Evolutionary conservation across 768 basidiomycete genomes (phyloP), one percentile per base, ranked within the genome.

Genomic region (Rhodosporidiobolus sp.): DNA sequence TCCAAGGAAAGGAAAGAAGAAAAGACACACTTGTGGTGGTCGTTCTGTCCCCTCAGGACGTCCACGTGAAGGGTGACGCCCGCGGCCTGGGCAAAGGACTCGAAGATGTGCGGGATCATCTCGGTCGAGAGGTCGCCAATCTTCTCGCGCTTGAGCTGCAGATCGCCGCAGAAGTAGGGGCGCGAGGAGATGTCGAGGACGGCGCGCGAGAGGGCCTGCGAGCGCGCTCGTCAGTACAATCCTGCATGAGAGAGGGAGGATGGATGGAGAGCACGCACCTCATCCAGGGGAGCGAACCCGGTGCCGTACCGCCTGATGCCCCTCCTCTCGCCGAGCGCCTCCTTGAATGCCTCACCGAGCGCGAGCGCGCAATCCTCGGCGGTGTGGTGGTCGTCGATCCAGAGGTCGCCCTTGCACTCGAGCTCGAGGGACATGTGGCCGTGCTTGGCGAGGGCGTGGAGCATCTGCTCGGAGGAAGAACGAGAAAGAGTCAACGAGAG

Each of bases 121-220:
- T 99, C 96, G 12, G 92, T 92, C 34, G 92, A 94, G 62, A 94
- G 85, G 76, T 94, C 91, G n/a, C 92, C 92, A 52, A 94, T 88
- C 83, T 94, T 94, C 81, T 94, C 92, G 68, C 92, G 86, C 81
- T 87, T 88, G 66, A 93, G 85, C 70, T 89, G 90, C 49, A 99
- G 87, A 72, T 97, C 89, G 32, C 91, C 90, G 64, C 94, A 89
- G 81, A 96, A 99, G 83, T 89, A 96, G 4, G 96, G 95, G 49
- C 96, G 88, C 68, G 94, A 93, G 79, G 96, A 98, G 72, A 99
- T 98, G 82, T 99, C 96, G 72, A 99, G 92, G 58, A 99, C 96
- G 26, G 93, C 94, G 77, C 96, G 85, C 2, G 94, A 92, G 59
- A 99, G 87, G 2, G 96, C 92, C 95, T 97, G 79, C 45, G 46